Evolutionary conservation across 306 rosid species (phyloP).

Genomic region (Gillenia trifoliata): DNA sequence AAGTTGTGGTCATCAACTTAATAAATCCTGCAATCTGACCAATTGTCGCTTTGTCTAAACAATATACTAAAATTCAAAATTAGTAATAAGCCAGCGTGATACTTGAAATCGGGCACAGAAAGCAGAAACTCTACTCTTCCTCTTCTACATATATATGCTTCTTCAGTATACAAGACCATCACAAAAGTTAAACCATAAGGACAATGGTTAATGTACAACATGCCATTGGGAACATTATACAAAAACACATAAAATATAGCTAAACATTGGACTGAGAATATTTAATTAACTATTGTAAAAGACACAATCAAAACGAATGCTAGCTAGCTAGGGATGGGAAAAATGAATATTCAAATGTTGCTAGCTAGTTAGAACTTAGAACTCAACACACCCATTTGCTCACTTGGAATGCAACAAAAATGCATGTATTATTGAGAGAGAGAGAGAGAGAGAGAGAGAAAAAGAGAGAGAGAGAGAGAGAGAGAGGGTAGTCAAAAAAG

Average conservation of each 20-base stretch:
- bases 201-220: conserved; percentile 19
- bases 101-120: conserved; percentile 19
- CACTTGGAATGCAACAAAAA: conserved; percentile 17
- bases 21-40: background rate
- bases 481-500: background rate
- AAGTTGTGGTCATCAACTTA: background rate
- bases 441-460: conserved; percentile 10
- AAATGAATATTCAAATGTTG: conserved; percentile 2
- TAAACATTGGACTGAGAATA: background rate
- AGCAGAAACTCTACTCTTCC: conserved; percentile 5
- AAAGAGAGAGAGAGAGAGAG: background rate
- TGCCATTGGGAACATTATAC: conserved; percentile 28
- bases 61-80: conserved; percentile 6
- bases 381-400: conserved; percentile 26
- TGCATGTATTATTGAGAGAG: conserved; percentile 5
- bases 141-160: conserved; percentile 11
- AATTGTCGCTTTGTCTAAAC: background rate
- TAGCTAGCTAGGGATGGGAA: conserved; percentile 9
- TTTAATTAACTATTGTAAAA: background rate
- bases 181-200: conserved; percentile 36
- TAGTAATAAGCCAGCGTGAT: background rate
- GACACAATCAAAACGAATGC: background rate
- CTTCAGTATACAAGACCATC: conserved; percentile 24
- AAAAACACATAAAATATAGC: background rate
- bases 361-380: background rate